Evolutionary conservation across 164 flowering plant genomes (phyloP).

Genomic region (Vitis cinerea): DNA sequence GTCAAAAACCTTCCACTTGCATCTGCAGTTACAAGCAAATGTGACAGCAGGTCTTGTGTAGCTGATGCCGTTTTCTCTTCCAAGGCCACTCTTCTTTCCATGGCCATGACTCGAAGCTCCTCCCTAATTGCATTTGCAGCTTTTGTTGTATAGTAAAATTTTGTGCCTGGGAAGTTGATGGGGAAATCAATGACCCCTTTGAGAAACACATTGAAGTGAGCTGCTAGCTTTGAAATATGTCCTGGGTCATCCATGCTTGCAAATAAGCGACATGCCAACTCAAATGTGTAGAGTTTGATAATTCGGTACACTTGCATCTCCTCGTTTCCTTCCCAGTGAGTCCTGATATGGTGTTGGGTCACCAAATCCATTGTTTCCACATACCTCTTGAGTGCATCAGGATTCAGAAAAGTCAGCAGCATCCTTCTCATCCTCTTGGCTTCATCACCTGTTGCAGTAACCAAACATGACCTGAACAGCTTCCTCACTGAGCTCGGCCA

Average conservation of each 20-base stretch:
- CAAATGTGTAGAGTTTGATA: conserved; percentile 26
- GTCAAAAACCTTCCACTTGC: too few relatives aligned
- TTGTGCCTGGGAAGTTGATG: conserved; percentile 36
- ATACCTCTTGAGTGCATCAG: conserved; percentile 21
- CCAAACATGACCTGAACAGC: conserved; percentile 22
- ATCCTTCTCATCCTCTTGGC: conserved; percentile 22
- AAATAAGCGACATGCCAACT: conserved; percentile 36
- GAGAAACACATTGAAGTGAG: conserved; percentile 23
- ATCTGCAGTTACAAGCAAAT: conserved; percentile 8
- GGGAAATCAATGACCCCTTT: conserved; percentile 30
- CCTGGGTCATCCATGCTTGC: conserved; percentile 28
- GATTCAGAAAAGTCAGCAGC: conserved; percentile 20
- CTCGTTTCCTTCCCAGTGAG: conserved; percentile 27
- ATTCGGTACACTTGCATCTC: conserved; percentile 25
- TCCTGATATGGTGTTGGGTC: conserved; percentile 16
- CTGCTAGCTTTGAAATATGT: conserved; percentile 12
- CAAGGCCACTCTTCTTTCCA: conserved; percentile 17
- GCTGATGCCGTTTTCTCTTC: conserved; percentile 9
- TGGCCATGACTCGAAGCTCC: conserved; percentile 13
- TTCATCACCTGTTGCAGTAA: conserved; percentile 18
- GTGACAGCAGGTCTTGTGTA: conserved; percentile 27
- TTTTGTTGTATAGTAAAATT: conserved; percentile 19
- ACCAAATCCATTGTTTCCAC: conserved; percentile 16
- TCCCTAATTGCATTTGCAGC: conserved; percentile 27
- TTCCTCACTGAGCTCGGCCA: conserved; percentile 31